These are phyloP conservation scores for Mesembryanthemum crystallinum DNA, from an alignment of 148 eudicot genomes.

Conservation along the genomic window DNA sequence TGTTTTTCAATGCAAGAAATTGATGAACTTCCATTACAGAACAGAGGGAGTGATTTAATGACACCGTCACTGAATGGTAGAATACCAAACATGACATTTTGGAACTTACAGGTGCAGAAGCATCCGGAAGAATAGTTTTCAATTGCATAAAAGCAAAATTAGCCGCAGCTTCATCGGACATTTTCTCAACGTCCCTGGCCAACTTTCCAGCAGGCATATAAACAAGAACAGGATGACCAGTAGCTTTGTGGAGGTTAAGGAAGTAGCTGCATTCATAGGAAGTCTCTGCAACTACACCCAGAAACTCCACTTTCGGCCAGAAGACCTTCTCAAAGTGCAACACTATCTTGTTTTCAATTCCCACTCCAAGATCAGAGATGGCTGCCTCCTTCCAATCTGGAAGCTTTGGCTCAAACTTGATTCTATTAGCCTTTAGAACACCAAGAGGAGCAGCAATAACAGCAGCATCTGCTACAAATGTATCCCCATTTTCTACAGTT, in stretches of 20 bases:
- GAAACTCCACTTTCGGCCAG: slow-evolving; percentile 98
- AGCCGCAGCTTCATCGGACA: slow-evolving; percentile 97
- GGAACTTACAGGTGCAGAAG: slow-evolving; percentile 63
- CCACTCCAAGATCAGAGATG: slow-evolving; percentile 83
- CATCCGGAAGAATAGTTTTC: slow-evolving; percentile 80
- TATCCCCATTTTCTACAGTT: slow-evolving; percentile 66
- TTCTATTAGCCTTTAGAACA: slow-evolving; percentile 64
- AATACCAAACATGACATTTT: neutral
- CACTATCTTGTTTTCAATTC: slow-evolving; percentile 89
- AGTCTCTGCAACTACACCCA: slow-evolving; percentile 95
- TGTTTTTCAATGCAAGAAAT: no score
- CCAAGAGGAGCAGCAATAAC: slow-evolving; percentile 82
- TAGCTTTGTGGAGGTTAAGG: slow-evolving; percentile 97
- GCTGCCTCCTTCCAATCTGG: slow-evolving; percentile 94
- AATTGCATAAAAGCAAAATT: slow-evolving; percentile 83
- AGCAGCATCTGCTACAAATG: slow-evolving; percentile 88
- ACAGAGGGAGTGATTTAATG: neutral
- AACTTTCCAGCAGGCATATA: slow-evolving; percentile 98
- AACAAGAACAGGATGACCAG: slow-evolving; percentile 86
- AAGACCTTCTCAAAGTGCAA: slow-evolving; percentile 90
- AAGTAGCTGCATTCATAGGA: slow-evolving; percentile 96
- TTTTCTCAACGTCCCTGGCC: slow-evolving; percentile 86
- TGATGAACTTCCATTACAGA: no score
- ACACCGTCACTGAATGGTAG: no score
- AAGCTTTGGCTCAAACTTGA: slow-evolving; percentile 86